Evolutionary conservation across 495 filamentous ascomycete species (phyloP), one percentile per base, ranked within the genome.

Genomic region (Chaetomium tenue): DNA sequence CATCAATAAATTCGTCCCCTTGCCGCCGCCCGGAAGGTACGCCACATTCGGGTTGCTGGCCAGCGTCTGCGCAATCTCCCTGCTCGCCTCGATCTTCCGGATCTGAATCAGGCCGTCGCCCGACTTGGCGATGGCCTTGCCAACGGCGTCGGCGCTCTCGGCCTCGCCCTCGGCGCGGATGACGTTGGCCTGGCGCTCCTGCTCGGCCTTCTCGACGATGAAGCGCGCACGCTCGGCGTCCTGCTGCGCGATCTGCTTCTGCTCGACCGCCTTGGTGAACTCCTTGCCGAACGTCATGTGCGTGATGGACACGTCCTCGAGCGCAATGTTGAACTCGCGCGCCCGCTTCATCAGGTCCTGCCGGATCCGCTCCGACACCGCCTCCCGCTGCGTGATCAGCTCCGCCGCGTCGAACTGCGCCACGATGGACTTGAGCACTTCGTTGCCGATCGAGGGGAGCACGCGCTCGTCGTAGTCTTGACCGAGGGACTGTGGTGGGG

Each of bases 281-380:
- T 99, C 94, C 81, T 92, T 93, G 62, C 94, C 94, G 78, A 99
- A 99, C 60, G 94, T 98, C 94, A 99, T 98, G 86, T 99, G 94
- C 48, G 94, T 99, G 83, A 99, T 99, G 70, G 91, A 95, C 63
- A 99, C 94, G 72, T 99, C 94, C 78, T 99, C 94, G 48, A 99
- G 90, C 39, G 91, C 90, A 77, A 99, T 99, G 83, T 99, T 97
- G 87, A 99, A 99, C 77, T 99, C 95, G 56, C 86, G 74, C n/a
- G 94, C 94, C 58, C 94, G 93, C 83, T 92, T 93, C 75, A 95
- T 87, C 40, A 99, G 89, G 78, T 99, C 94, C 68, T 87, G 82
- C 56, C 91, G 92, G 85, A 99, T 99, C 68, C 92, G 90, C 82
- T 96, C 89, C 69, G 87, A 91, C 71, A 99, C 95, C 67, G 91